Percentiles rank a stretch among this genome's conserved stretches.
These are phyloP conservation scores for Schwanniomyces occidentalis DNA, from an alignment of 805 yeast genomes.

Conservation along the genomic window DNA sequence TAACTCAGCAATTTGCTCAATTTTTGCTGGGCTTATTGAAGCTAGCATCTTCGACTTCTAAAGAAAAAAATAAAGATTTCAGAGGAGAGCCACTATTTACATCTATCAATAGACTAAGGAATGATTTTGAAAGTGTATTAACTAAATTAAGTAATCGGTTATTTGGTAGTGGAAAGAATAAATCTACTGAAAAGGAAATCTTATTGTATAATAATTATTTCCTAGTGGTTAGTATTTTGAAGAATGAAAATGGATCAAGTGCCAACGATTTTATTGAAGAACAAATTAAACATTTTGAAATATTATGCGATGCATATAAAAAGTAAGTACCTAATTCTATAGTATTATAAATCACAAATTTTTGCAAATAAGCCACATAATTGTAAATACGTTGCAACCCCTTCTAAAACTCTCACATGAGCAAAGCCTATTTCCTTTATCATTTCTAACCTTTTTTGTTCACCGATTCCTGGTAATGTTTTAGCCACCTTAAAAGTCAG, in stretches of 20 bases:
- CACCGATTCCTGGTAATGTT: slow-evolving; percentile 65
- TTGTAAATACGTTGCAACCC: slow-evolving; percentile 86
- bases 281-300: slow-evolving; percentile 39
- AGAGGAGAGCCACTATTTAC: slow-evolving; percentile 70
- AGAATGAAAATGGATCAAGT: slow-evolving; percentile 31
- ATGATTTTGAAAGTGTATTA: slow-evolving; percentile 76
- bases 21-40: slow-evolving; percentile 70
- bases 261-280: slow-evolving; percentile 29
- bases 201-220: slow-evolving; percentile 75
- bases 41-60: slow-evolving; percentile 34
- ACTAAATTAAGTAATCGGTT: slow-evolving; percentile 62
- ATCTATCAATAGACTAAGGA: slow-evolving; percentile 67
- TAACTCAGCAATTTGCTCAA: slow-evolving; percentile 80
- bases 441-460: slow-evolving; percentile 68
- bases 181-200: slow-evolving; percentile 55
- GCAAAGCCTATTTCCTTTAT: slow-evolving; percentile 86
- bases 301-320: slow-evolving; percentile 41
- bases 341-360: slow-evolving; percentile 30
- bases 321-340: slow-evolving; percentile 5
- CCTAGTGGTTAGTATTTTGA: slow-evolving; percentile 57
- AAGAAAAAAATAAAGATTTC: slow-evolving; percentile 24
- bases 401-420: slow-evolving; percentile 92
- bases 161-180: slow-evolving; percentile 30
- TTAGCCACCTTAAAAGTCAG: slow-evolving; percentile 89
- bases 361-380: slow-evolving; percentile 79